A percentile compares a stretch with the other conserved stretches of the same genome.
Evolutionary conservation across 2,329 filamentous ascomycete genomes (phyloP).

Genomic region (Cladosporium oxysporum): DNA sequence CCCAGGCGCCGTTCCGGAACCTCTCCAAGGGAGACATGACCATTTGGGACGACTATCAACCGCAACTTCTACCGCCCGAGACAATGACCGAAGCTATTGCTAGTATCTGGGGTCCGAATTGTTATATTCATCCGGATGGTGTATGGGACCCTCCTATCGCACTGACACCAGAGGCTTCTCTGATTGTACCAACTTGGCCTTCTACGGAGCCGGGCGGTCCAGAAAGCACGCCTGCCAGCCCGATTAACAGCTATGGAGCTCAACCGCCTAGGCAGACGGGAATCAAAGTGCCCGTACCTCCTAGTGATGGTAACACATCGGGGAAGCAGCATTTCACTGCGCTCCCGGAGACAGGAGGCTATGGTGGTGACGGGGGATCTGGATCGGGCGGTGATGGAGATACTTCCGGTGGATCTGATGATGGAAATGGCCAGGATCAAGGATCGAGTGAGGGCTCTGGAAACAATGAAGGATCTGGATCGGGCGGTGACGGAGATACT

Average conservation of each 20-base stretch:
- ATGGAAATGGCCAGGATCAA: neutral
- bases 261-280: constrained; percentile 10
- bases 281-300: neutral
- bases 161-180: constrained; percentile 9
- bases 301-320: neutral
- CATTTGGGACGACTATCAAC: constrained; percentile 29
- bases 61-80: constrained; percentile 24
- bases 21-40: constrained; percentile 21
- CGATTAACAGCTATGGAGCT: constrained; percentile 11
- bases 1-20: constrained; percentile 12
- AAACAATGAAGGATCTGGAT: neutral
- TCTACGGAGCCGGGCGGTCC: neutral
- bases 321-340: constrained; percentile 13
- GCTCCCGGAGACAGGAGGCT: constrained; percentile 4
- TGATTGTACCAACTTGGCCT: constrained; percentile 7
- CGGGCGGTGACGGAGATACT: neutral
- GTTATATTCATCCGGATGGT: constrained; percentile 24
- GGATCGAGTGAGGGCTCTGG: neutral
- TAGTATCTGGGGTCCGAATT: constrained; percentile 22
- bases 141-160: constrained; percentile 28
- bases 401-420: neutral
- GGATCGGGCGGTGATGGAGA: neutral
- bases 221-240: constrained; percentile 10
- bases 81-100: constrained; percentile 15
- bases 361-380: neutral